Percentiles rank a stretch among this genome's conserved stretches.
These are phyloP conservation scores for Calycina herbarum DNA, from an alignment of 2,329 filamentous ascomycete genomes.

Conservation along the genomic window DNA sequence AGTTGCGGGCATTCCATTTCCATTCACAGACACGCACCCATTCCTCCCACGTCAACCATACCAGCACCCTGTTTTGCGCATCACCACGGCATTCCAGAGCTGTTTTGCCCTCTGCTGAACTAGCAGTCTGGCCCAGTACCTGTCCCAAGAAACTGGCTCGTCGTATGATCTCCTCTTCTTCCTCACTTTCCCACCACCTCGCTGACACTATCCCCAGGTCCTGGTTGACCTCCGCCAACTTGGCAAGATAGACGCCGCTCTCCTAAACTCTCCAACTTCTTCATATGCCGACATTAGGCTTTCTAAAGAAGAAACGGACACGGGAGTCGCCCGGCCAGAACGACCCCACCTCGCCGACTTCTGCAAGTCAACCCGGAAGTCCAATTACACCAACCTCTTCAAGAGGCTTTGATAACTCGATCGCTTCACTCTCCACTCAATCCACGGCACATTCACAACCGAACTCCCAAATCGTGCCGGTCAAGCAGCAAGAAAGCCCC, in stretches of 20 bases:
- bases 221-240: not conserved
- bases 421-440: slow-evolving; percentile 43
- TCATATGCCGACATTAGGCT: slow-evolving; percentile 88
- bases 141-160: not conserved
- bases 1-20: not conserved
- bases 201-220: not conserved
- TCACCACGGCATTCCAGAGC: slow-evolving; percentile 2
- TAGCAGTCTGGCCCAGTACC: not conserved
- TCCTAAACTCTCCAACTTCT: slow-evolving; percentile 13
- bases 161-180: not conserved
- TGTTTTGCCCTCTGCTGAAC: not conserved
- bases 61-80: not conserved
- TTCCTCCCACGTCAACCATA: not conserved
- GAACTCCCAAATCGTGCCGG: slow-evolving; percentile 32
- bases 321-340: slow-evolving; percentile 76
- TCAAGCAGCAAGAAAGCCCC: slow-evolving; percentile 32
- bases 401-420: slow-evolving; percentile 46
- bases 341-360: slow-evolving; percentile 65
- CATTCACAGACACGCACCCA: slow-evolving; percentile 1
- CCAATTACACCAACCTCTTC: slow-evolving; percentile 60
- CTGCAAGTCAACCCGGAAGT: slow-evolving; percentile 64
- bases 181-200: not conserved
- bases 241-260: not conserved
- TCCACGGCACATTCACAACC: slow-evolving; percentile 35
- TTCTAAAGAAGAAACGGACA: slow-evolving; percentile 98